A percentile compares a stretch with the other conserved stretches of the same genome.
Conservation (phyloP, 352 stramenopile genomes). For the Paralagenidium karlingii region DNA sequence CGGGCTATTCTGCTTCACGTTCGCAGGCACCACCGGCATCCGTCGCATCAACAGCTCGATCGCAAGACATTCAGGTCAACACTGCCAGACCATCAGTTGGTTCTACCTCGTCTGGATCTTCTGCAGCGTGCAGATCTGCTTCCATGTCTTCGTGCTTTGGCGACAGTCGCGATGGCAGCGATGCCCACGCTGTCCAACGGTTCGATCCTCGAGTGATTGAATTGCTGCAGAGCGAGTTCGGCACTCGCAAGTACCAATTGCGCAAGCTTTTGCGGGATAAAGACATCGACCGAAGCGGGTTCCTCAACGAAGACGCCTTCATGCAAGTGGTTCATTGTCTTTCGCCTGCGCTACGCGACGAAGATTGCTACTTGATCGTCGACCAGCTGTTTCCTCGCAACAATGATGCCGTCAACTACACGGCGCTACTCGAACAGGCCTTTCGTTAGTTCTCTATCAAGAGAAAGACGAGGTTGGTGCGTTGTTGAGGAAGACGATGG, state of each 20-base stretch:
- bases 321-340: constrained; percentile 55
- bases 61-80: no score
- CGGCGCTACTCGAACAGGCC: constrained; percentile 42
- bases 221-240: constrained; percentile 43
- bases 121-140: no score
- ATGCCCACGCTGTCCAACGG: neutral
- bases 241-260: constrained; percentile 48
- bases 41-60: no score
- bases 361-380: constrained; percentile 61
- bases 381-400: constrained; percentile 64
- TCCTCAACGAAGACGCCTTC: constrained; percentile 56
- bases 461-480: neutral
- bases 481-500: neutral
- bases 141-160: no score
- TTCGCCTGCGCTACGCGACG: constrained; percentile 42
- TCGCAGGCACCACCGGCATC: no score
- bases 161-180: no score
- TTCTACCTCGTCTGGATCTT: no score
- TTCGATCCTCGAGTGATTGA: constrained; percentile 18
- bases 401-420: constrained; percentile 57
- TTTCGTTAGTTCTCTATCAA: no score
- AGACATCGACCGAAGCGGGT: constrained; percentile 38
- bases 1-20: no score
- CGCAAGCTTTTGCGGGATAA: constrained; percentile 46
- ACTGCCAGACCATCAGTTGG: no score